Percentiles rank a stretch among this genome's conserved stretches.
phyloP scores from a whole-genome alignment of 2,329 filamentous ascomycete species.

The Hymenoscyphus scutula region DNA sequence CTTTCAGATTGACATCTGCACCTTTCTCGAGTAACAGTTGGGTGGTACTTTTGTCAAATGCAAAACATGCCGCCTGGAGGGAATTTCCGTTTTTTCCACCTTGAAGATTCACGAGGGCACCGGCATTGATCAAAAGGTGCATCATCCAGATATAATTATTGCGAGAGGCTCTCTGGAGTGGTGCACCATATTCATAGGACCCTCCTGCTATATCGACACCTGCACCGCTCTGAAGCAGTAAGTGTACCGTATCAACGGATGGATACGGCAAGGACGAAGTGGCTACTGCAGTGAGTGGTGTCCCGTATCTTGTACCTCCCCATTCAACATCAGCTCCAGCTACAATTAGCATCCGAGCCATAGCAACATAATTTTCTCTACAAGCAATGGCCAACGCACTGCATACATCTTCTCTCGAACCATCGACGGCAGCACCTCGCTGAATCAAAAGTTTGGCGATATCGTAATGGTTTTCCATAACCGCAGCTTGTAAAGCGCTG shows the following conservation, averaged over 20 bases:
- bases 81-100: not conserved
- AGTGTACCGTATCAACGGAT: no score
- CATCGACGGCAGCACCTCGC: not conserved
- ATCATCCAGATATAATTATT: rapidly evolving
- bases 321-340: not conserved
- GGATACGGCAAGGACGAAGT: no score
- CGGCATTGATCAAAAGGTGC: not conserved
- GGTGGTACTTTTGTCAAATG: not conserved
- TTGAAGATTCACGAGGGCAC: not conserved
- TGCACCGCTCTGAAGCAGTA: no score
- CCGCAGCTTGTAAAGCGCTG: not conserved
- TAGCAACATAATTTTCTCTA: not conserved
- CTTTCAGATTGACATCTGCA: not conserved
- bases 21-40: not conserved
- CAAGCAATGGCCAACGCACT: not conserved
- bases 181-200: not conserved
- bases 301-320: not conserved
- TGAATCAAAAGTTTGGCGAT: not conserved
- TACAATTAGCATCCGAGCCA: not conserved
- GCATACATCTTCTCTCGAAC: not conserved
- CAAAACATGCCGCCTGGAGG: not conserved
- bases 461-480: not conserved
- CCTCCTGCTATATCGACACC: not conserved
- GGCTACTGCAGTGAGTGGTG: not conserved
- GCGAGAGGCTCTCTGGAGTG: not conserved